Evolutionary conservation across 2,329 filamentous ascomycete species (phyloP).

Genomic region (Corynespora cassiicola): DNA sequence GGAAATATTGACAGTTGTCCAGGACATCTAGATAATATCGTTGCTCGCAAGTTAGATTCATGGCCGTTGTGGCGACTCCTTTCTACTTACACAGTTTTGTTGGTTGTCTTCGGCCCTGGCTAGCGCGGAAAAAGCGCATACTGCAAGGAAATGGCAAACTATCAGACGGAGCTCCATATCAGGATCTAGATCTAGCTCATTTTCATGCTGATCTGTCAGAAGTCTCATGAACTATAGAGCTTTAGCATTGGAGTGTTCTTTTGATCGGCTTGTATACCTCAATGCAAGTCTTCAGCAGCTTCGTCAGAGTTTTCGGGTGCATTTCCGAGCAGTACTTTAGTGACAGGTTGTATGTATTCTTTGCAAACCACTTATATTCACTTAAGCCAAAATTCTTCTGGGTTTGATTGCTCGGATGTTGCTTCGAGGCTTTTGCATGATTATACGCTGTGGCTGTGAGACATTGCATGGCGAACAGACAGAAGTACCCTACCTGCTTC

Average conservation of each 20-base stretch:
- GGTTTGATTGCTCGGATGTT: slow-evolving; percentile 51
- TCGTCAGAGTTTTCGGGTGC: slow-evolving; percentile 60
- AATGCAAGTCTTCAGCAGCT: slow-evolving; percentile 58
- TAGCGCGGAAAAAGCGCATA: slow-evolving; percentile 53
- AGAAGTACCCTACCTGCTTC: slow-evolving; percentile 54
- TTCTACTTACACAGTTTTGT: slow-evolving; percentile 44
- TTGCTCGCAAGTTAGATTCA: slow-evolving; percentile 51
- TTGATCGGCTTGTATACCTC: slow-evolving; percentile 43
- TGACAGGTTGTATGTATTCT: slow-evolving; percentile 80
- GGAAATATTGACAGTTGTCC: slow-evolving; percentile 67
- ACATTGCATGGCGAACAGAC: not conserved
- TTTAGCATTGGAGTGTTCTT: too few species aligned
- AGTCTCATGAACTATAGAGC: slow-evolving; percentile 50
- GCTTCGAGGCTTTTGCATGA: slow-evolving; percentile 51
- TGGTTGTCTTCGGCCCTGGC: slow-evolving; percentile 54
- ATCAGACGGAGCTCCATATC: slow-evolving; percentile 67
- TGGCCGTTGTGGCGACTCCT: slow-evolving; percentile 13
- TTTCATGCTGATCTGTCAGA: slow-evolving; percentile 34
- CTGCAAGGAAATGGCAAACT: slow-evolving; percentile 73
- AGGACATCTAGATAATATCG: slow-evolving; percentile 69
- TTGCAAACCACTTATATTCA: slow-evolving; percentile 85
- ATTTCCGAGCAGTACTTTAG: slow-evolving; percentile 68
- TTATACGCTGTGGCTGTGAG: too few species aligned
- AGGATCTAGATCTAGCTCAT: slow-evolving; percentile 30
- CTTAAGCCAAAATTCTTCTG: slow-evolving; percentile 59